A percentile compares a stretch with the other conserved stretches of the same genome.
phyloP scores from a whole-genome alignment of 495 filamentous ascomycete species.

The Neurospora sp. region DNA sequence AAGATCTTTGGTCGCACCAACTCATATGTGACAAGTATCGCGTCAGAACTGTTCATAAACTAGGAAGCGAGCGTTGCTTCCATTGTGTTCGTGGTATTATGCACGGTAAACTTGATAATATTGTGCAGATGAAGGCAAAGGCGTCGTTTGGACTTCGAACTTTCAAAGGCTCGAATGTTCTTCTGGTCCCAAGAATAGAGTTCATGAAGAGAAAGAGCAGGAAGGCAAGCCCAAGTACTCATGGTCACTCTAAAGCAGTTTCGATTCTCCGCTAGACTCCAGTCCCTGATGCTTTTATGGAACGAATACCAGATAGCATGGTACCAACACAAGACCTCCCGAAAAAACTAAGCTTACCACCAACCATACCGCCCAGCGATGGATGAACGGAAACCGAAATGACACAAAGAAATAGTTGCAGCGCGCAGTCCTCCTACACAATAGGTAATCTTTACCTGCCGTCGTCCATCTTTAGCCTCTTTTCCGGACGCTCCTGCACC shows the following conservation, averaged over 20 bases:
- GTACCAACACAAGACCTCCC: background rate
- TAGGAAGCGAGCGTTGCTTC: background rate
- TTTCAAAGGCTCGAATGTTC: background rate
- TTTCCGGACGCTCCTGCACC: background rate
- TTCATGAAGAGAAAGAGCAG: background rate
- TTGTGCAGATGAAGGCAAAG: background rate
- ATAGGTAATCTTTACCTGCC: background rate
- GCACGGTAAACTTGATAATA: background rate
- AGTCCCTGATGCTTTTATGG: background rate
- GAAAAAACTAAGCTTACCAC: background rate
- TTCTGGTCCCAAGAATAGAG: background rate
- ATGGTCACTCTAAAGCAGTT: background rate
- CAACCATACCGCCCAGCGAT: background rate
- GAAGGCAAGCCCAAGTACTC: background rate
- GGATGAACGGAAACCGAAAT: background rate
- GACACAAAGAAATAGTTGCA: background rate
- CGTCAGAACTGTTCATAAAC: background rate
- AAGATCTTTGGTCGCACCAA: background rate
- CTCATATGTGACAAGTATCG: background rate
- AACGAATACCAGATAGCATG: background rate
- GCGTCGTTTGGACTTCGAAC: background rate
- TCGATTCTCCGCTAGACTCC: background rate
- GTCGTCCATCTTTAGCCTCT: background rate
- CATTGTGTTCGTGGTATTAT: background rate
- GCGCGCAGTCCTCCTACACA: background rate